Base-by-base conservation (phyloP, 495 filamentous ascomycete genomes). In the Ascobolus immersus region DNA sequence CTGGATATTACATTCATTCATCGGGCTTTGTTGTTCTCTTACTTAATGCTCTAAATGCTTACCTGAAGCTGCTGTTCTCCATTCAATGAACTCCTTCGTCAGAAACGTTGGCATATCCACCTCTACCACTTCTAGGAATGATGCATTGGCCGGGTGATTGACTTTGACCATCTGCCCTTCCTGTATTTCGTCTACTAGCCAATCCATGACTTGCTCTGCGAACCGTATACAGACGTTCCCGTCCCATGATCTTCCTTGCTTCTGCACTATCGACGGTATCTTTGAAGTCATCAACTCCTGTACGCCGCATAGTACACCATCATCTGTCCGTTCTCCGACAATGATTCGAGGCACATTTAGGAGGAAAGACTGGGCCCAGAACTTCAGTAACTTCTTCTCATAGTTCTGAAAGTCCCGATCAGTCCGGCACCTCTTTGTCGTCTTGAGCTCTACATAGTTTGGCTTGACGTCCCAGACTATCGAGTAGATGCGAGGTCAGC, bases 311-410 rank as follows among this genome's bases (percentile, higher is more conserved):
- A 94, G 58, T 28, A 77, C 67, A 4, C 89, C 89, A 36, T 72
- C 48, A 27, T 62, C 62, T 15, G 64, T 67, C 13, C 89, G 71
- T 45, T 84, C 91, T 1, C 86, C 86, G 2, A 94, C 76, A 13
- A 91, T 71, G 33, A 99, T 77, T 47, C 71, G 86, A 0, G 78
- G 77, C 2, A 94, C 80, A 5, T 81, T 84, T 1, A 99, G 66
- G 0, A 99, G 61, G 46, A 91, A 99, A 1, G 79, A 91, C 42
- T 99, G 86, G 12, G 79, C 73, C 86, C 86, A 99, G 55, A 78
- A 91, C 39, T 82, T 89, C 40, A 92, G 60, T 22, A 94, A 59
- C 49, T 94, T 94, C 8, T 74, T 64, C 52, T 99, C 77, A 43
- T 74, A 90, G 33, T 71, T 75, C 12, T 71, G 38, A 50, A 66